Conservation (phyloP, 768 basidiomycete genomes). For the Hortiboletus campestris region DNA sequence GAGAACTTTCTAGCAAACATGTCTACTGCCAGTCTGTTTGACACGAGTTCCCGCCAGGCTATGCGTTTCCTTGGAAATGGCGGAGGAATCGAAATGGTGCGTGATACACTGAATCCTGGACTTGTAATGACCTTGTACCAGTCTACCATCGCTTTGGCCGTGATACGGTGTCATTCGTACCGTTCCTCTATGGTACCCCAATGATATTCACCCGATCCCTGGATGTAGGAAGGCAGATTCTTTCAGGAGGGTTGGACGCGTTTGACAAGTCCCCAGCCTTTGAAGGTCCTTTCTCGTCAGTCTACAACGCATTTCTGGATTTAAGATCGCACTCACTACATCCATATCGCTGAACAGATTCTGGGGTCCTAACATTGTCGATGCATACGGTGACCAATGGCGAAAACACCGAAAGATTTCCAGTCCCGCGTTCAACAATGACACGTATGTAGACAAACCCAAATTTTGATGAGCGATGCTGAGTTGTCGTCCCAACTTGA, state of each 20-base stretch:
- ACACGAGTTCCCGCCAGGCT: neutral
- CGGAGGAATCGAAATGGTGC: constrained; percentile 14
- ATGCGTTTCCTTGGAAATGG: constrained; percentile 21
- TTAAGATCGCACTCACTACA: too few species aligned
- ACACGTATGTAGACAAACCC: constrained; percentile 13
- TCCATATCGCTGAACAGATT: constrained; percentile 8
- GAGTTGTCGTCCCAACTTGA: neutral
- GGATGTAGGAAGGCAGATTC: constrained; percentile 12
- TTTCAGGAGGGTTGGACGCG: constrained; percentile 5
- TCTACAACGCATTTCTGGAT: neutral
- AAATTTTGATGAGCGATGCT: neutral
- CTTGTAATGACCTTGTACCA: neutral
- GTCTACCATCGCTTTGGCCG: constrained; percentile 10
- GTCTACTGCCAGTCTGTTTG: neutral
- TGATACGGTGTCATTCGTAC: constrained; percentile 19
- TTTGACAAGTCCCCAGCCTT: constrained; percentile 3
- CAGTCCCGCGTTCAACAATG: constrained; percentile 19
- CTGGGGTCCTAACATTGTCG: constrained; percentile 21
- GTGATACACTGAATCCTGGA: neutral
- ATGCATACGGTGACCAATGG: constrained; percentile 14
- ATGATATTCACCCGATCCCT: constrained; percentile 17
- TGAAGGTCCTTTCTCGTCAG: constrained; percentile 1
- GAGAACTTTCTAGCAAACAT: neutral
- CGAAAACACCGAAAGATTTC: constrained; percentile 18
- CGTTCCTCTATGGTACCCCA: constrained; percentile 13